Evolutionary conservation across 768 basidiomycete species (phyloP).

Genomic region (Rhizopogon rudus): DNA sequence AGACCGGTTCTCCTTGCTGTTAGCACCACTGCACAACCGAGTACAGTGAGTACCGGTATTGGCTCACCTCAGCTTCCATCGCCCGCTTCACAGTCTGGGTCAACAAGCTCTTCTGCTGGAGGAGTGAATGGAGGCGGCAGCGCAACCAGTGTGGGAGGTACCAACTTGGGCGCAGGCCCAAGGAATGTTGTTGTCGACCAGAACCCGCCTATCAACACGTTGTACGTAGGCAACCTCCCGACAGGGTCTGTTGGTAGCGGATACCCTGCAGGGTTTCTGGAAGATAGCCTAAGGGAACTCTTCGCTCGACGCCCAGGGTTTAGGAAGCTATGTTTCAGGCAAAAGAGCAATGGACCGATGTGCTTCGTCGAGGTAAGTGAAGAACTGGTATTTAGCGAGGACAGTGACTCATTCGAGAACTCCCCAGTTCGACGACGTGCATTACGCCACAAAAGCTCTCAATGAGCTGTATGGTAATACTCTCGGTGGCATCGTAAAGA

Average conservation of each 20-base stretch:
- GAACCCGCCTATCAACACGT: slow-evolving; percentile 96
- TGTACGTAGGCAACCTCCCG: slow-evolving; percentile 99
- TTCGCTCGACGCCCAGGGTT: slow-evolving; percentile 81
- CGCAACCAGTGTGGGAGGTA: slow-evolving; percentile 24
- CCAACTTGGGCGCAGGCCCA: slow-evolving; percentile 20
- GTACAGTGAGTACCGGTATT: slow-evolving; percentile 35
- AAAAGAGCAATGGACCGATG: slow-evolving; percentile 98
- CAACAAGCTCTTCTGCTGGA: slow-evolving; percentile 31
- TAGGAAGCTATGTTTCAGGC: slow-evolving; percentile 89
- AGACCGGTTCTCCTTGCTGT: slow-evolving; percentile 34
- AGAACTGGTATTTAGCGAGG: background rate
- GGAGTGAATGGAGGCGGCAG: slow-evolving; percentile 19
- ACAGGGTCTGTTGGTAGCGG: slow-evolving; percentile 68
- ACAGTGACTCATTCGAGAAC: background rate
- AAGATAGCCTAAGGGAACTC: slow-evolving; percentile 79
- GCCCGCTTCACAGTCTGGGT: slow-evolving; percentile 62
- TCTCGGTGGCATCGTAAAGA: slow-evolving; percentile 89
- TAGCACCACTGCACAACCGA: slow-evolving; percentile 38
- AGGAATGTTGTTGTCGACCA: slow-evolving; percentile 62
- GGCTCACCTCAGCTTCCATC: slow-evolving; percentile 76
- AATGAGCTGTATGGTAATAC: slow-evolving; percentile 87
- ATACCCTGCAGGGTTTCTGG: slow-evolving; percentile 75
- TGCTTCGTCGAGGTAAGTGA: slow-evolving; percentile 90
- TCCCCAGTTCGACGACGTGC: slow-evolving; percentile 83
- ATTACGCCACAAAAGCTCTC: slow-evolving; percentile 80